Evolutionary conservation across 495 filamentous ascomycete species (phyloP), one percentile per base, ranked within the genome.

Genomic region (Penicillium coprophilum): DNA sequence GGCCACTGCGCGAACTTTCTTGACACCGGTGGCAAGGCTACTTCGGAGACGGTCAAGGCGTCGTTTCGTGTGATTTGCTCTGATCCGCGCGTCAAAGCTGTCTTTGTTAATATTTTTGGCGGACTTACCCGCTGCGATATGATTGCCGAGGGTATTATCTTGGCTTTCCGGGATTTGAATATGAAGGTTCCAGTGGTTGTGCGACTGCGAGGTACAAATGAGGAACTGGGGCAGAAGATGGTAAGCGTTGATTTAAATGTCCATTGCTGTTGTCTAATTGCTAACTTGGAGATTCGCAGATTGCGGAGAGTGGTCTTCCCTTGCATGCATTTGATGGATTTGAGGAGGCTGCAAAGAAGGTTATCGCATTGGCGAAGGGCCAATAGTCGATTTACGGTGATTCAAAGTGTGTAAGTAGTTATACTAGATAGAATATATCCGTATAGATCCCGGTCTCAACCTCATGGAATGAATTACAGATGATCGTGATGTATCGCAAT

Each of bases 21-120:
- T 27, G 92, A 96, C 66, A 95, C 91, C 0, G 91, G 92, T 28
- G 92, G 91, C 49, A 96, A 95, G 68, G 92, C 92, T 1, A 96
- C 92, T 2, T 82, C 81, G n/a, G 85, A 87, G 62, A 95, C 90
- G 0, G 88, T 96, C 38, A 87, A 88, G 71, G 77, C 83, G 45
- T 86, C 84, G 20, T 93, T 96, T 60, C 77, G 83, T 46, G 74
- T 89, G 9, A 84, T 96, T 17, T 73, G 90, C 57, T 78, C 75
- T 27, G 91, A 96, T 63, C 61, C 76, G 12, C 75, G 91, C 10
- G 89, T 95, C 7, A 85, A 84, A 54, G 77, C 79, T 2, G 80
- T 96, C 46, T 89, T 96, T 70, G 89, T 96, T 32, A 96, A 96
- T 63, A 93, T 96, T 58, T 96, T 96, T 65, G 92, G 91, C 4